These are phyloP conservation scores for Diutina sp. DNA, from an alignment of 1,139 yeast genomes.

Conservation along the genomic window DNA sequence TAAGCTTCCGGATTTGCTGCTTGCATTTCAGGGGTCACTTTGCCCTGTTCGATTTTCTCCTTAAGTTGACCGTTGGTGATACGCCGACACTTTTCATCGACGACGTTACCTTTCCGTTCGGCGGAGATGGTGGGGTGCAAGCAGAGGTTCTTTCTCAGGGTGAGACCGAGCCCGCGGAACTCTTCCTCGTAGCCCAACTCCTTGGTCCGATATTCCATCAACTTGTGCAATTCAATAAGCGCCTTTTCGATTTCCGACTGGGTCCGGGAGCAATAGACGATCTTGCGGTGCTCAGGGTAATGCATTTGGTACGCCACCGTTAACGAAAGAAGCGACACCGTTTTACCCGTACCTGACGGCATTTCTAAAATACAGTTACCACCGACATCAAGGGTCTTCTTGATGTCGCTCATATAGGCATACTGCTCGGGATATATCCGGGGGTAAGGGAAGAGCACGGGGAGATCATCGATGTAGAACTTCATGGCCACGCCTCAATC, in stretches of 20 bases:
- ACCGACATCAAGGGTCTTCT: conserved; percentile 86
- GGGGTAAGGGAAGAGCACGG: conserved; percentile 95
- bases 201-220: conserved; percentile 75
- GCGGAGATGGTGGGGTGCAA: conserved; percentile 78
- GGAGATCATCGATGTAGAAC: conserved; percentile 88
- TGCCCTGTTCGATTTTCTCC: conserved; percentile 42
- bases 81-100: conserved; percentile 92
- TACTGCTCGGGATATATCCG: conserved; percentile 96
- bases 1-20: conserved; percentile 18
- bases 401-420: conserved; percentile 93
- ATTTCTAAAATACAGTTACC: conserved; percentile 96
- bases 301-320: conserved; percentile 94
- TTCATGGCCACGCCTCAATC: conserved; percentile 20
- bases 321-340: conserved; percentile 78
- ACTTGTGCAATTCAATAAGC: conserved; percentile 74
- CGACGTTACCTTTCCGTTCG: conserved; percentile 86
- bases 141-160: conserved; percentile 89
- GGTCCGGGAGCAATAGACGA: conserved; percentile 96
- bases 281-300: conserved; percentile 88
- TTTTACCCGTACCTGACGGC: conserved; percentile 99
- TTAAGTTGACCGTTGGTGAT: conserved; percentile 86
- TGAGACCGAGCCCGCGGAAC: conserved; percentile 85
- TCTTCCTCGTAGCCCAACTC: conserved; percentile 80
- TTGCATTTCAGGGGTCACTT: conserved; percentile 44
- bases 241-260: conserved; percentile 99